These are phyloP conservation scores for Diddensiella caesifluorescens DNA, from an alignment of 805 yeast species.

Conservation along the genomic window DNA sequence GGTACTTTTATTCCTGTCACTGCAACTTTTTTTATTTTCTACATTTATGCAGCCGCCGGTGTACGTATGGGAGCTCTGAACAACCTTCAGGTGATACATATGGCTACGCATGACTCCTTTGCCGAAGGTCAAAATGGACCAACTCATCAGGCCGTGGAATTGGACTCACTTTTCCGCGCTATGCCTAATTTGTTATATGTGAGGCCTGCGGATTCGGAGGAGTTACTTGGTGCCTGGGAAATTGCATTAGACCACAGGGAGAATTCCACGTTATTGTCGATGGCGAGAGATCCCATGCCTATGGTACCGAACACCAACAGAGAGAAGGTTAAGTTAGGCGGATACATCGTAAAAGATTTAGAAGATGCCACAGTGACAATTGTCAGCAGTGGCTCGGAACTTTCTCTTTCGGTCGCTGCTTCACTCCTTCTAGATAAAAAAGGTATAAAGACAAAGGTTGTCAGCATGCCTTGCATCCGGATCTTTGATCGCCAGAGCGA, in stretches of 20 bases:
- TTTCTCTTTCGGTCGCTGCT: conserved; percentile 40
- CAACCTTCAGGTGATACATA: conserved; percentile 41
- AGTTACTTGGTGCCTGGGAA: conserved; percentile 48
- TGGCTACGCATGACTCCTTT: conserved; percentile 52
- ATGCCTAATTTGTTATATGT: conserved; percentile 43
- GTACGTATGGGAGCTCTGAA: conserved; percentile 45
- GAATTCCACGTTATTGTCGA: conserved; percentile 66
- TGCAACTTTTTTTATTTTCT: conserved; percentile 36
- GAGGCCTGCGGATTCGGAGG: conserved; percentile 49
- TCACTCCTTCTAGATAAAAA: conserved; percentile 31
- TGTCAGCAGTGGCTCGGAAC: conserved; percentile 15
- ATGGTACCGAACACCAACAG: conserved; percentile 7
- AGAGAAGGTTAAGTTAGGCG: conserved; percentile 8
- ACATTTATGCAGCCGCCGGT: conserved; percentile 47
- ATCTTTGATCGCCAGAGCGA: conserved; percentile 22
- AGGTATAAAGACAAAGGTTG: conserved; percentile 28
- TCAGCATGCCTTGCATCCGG: conserved; percentile 30
- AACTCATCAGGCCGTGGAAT: conserved; percentile 50
- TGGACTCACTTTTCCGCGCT: conserved; percentile 45
- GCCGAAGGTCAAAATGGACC: conserved; percentile 55
- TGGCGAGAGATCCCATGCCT: conserved; percentile 54
- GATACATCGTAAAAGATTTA: conserved; percentile 10
- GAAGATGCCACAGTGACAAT: conserved; percentile 14
- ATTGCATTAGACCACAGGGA: conserved; percentile 49
- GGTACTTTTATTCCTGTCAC: conserved; percentile 39